phyloP scores from a whole-genome alignment of 108 stramenopile genomes.

The Cyclotella sp. region DNA sequence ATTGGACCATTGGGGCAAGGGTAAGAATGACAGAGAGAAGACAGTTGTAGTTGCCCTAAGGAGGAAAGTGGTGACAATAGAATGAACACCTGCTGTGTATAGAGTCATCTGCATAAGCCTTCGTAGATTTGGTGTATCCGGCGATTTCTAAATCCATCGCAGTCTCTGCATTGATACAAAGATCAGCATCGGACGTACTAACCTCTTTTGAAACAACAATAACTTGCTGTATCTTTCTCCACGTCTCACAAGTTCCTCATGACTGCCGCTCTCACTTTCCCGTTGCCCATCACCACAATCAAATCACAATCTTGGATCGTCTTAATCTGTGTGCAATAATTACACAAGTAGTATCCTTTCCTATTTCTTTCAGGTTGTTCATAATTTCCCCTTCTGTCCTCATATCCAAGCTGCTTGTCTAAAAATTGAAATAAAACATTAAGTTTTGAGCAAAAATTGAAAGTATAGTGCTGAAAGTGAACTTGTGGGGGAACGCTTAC shows the following conservation, averaged over 20 bases:
- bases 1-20: conserved; percentile 66
- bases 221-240: conserved; percentile 37
- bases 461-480: not conserved
- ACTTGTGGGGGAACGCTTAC: not conserved
- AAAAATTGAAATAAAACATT: not conserved
- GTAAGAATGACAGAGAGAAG: conserved; percentile 65
- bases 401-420: conserved; percentile 90
- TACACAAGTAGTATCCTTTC: conserved; percentile 71
- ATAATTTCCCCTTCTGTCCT: conserved; percentile 93
- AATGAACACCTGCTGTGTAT: not conserved
- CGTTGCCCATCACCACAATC: conserved; percentile 86
- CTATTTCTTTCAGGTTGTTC: conserved; percentile 88
- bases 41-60: conserved; percentile 64
- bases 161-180: not conserved
- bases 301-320: conserved; percentile 91
- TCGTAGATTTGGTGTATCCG: not conserved
- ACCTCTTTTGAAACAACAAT: conserved; percentile 34
- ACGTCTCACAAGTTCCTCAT: conserved; percentile 64
- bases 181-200: not conserved
- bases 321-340: conserved; percentile 91
- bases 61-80: not conserved
- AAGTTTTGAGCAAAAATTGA: not conserved
- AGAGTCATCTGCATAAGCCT: not conserved
- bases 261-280: conserved; percentile 84
- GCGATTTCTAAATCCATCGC: not conserved